Base-by-base conservation (phyloP, 2,329 filamentous ascomycete species). In the Zasmidium angulare region DNA sequence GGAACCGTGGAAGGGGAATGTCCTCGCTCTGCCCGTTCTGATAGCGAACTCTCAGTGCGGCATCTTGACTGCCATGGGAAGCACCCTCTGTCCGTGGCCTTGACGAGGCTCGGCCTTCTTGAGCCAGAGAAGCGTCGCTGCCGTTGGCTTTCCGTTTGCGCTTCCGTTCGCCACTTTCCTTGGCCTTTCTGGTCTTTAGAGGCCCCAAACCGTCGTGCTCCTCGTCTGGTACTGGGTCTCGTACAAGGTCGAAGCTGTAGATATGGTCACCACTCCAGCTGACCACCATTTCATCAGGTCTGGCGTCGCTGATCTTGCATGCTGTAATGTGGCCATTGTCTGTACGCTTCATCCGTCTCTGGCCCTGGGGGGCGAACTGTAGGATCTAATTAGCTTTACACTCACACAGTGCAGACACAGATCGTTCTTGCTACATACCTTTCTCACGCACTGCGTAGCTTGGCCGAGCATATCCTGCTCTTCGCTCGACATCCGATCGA, bases 291-390 rank as follows among this genome's bases (percentile, higher is more conserved):
- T 89, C 86, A 63, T 89, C 86, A 0, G 86, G 87, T 60, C 86
- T 82, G 9, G 84, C 84, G 73, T 89, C 85, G 64, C 85, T 88
- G 67, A 89, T 89, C 73, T 88, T 89, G 73, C 86, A 88, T 17
- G 86, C 86, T 1, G 86, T 89, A 67, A 89, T 89, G 66, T 89
- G 86, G 3, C 85, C 84, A 61, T 82, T 82, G 55, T 86, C 83
- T 58, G 76, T 77, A 48, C 77, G 76, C 57, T 76, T 72, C 79
- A 84, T 83, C 46, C 74, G 76, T 63, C 75, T 76, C 71, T 84
- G 80, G n/a, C 85, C 84, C 59, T 81, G 76, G 1, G 86, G 86
- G 12, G 86, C 86, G 69, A 89, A 89, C 62, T 43, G 36, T 19
- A 43, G n/a, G 14, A 36, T 36, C 7, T 36, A 7, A 36, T 7